phyloP scores from a whole-genome alignment of 2,329 filamentous ascomycete species.

The Ascochyta lentis region DNA sequence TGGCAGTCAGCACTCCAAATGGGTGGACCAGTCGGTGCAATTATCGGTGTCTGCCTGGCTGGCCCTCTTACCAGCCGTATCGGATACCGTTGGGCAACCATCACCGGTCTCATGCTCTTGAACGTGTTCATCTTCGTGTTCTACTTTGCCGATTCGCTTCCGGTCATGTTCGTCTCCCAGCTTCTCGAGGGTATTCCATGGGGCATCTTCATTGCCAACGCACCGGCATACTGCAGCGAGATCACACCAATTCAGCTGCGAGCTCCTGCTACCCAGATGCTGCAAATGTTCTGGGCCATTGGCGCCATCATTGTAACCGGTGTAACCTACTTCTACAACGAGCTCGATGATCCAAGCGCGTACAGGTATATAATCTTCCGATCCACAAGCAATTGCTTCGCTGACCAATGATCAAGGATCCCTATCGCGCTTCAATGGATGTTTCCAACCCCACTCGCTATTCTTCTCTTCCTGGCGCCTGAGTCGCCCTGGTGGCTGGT shows the following conservation, averaged over 20 bases:
- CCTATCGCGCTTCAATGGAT: slow-evolving; percentile 53
- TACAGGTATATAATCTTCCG: slow-evolving; percentile 27
- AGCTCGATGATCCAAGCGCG: slow-evolving; percentile 7
- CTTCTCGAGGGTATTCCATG: slow-evolving; percentile 68
- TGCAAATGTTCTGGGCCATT: slow-evolving; percentile 72
- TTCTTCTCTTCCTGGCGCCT: slow-evolving; percentile 57
- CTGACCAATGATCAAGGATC: slow-evolving; percentile 27
- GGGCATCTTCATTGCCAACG: slow-evolving; percentile 71
- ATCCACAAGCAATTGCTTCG: neutral
- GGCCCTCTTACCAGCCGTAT: slow-evolving; percentile 66
- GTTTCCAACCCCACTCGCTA: slow-evolving; percentile 53
- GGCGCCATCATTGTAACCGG: slow-evolving; percentile 66
- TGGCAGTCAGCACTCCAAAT: slow-evolving; percentile 67
- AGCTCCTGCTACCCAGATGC: slow-evolving; percentile 65
- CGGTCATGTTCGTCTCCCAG: slow-evolving; percentile 60
- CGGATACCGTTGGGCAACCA: slow-evolving; percentile 66
- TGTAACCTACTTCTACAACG: slow-evolving; percentile 62
- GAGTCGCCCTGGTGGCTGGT: slow-evolving; percentile 62
- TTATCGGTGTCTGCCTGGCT: slow-evolving; percentile 66
- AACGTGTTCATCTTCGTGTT: slow-evolving; percentile 67
- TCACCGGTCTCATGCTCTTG: slow-evolving; percentile 62
- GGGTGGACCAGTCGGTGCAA: slow-evolving; percentile 63
- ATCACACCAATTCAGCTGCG: slow-evolving; percentile 66
- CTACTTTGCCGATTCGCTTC: slow-evolving; percentile 61
- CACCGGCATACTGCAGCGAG: slow-evolving; percentile 68